Evolutionary conservation across 73 alveolate genomes (phyloP).

Genomic region (Uronychia setigera): DNA sequence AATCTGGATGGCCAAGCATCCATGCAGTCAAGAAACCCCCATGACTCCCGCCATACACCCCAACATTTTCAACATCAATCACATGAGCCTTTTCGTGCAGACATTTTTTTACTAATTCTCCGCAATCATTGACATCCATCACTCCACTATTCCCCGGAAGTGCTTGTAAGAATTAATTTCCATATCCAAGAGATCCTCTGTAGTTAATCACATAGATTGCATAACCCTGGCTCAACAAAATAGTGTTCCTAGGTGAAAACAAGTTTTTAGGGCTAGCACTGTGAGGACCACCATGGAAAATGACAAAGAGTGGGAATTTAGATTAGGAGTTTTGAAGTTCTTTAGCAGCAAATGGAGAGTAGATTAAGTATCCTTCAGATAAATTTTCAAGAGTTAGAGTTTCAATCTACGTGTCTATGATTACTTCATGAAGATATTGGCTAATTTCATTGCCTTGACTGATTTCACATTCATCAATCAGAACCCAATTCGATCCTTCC

Average conservation of each 20-base stretch:
- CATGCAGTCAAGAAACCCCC: slow-evolving; percentile 68
- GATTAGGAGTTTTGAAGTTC: no score
- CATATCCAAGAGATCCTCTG: slow-evolving; percentile 62
- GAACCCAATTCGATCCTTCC: no score
- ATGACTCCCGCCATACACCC: slow-evolving; percentile 64
- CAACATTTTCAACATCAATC: slow-evolving; percentile 36
- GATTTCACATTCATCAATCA: no score
- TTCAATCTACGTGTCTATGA: no score
- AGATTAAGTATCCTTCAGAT: no score
- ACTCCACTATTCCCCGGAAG: slow-evolving; percentile 59
- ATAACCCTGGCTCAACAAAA: slow-evolving; percentile 37
- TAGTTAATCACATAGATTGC: slow-evolving; percentile 34
- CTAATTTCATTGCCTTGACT: no score
- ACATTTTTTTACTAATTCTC: slow-evolving; percentile 16
- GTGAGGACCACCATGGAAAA: slow-evolving; percentile 75
- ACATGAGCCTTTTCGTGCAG: slow-evolving; percentile 29
- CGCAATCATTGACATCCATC: slow-evolving; percentile 50
- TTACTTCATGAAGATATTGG: no score
- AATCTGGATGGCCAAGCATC: slow-evolving; percentile 42
- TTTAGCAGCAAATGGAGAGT: no score
- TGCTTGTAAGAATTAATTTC: slow-evolving; percentile 29
- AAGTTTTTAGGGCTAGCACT: slow-evolving; percentile 24
- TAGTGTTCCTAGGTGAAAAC: slow-evolving; percentile 3
- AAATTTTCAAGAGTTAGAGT: no score
- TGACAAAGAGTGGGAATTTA: slow-evolving; percentile 34